Evolutionary conservation across 1,284 basidiomycete species (phyloP), one percentile per base, ranked within the genome.

Genomic region (Trichosporon faecale): DNA sequence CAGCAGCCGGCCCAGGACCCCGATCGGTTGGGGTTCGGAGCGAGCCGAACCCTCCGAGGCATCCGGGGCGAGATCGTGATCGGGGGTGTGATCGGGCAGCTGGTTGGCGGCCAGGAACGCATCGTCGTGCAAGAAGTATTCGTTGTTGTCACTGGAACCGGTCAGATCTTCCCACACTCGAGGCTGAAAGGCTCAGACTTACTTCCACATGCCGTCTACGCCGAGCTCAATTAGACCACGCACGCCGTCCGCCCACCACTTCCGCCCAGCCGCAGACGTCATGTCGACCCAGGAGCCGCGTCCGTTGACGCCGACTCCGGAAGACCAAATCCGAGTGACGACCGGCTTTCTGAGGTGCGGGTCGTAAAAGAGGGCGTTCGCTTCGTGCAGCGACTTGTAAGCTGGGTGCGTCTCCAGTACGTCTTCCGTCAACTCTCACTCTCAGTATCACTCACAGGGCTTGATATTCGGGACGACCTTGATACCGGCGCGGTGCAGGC

Each of bases 401-500:
- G 77, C 73, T 0, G 84, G 84, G 68, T 85, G 84, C 4, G 75
- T 76, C 7, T 69, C 64, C 12, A 80, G 76, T 68, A 79, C 72
- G 66, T 80, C 75, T 78, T 52, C 8, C 5, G 71, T 68, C 12
- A 68, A 61, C 61, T 27, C 11, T 11, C 18, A 6, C 18, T 12
- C 0, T 6, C 27, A n/a, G 25, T 29, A 21, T 6, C 29, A 72
- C 78, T 64, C 49, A 78, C 77, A 83, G 3, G 84, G 83, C 75
- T 85, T 85, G 77, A 85, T 82, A 75, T 85, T 85, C 18, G 84
- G 83, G 0, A 80, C 79, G 55, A 85, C 79, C 75, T 83, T 84
- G 73, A 85, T 83, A 33, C 84, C 84, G 1, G 78, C 77, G 64
- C 76, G 73, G 73, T 85, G 84, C 70, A 84, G 84, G 44, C 73